These are phyloP conservation scores for Pichia thaimueangensis DNA, from an alignment of 805 yeast genomes.

Conservation along the genomic window DNA sequence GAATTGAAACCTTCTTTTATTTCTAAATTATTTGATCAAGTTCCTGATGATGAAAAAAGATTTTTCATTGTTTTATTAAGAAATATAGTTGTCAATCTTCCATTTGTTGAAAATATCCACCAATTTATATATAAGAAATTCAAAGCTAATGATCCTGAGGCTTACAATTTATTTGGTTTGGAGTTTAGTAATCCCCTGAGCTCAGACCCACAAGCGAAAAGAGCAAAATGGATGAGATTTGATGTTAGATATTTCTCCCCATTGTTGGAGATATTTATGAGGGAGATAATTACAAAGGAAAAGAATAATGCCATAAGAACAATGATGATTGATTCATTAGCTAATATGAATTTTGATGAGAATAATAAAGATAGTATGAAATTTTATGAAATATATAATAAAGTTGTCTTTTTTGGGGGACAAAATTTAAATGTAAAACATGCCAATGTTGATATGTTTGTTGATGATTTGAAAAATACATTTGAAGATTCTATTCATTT, in stretches of 20 bases:
- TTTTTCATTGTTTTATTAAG: not conserved
- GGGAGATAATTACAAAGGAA: conserved; percentile 2
- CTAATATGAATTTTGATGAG: not conserved
- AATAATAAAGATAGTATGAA: not conserved
- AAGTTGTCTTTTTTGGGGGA: not conserved
- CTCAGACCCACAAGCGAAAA: not conserved
- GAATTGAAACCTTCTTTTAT: not conserved
- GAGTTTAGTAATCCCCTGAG: not conserved
- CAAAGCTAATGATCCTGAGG: not conserved
- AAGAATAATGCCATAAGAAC: not conserved
- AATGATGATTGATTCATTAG: conserved; percentile 5
- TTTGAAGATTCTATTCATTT: not conserved
- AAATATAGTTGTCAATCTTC: not conserved
- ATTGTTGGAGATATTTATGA: conserved; percentile 5
- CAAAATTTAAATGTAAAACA: not conserved
- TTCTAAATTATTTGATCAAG: not conserved
- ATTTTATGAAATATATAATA: conserved; percentile 1
- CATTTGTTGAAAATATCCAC: conserved; percentile 2
- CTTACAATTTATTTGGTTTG: conserved; percentile 3
- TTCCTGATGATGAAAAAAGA: not conserved
- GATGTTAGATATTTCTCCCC: conserved; percentile 7
- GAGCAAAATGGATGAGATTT: conserved; percentile 7
- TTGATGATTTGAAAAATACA: not conserved
- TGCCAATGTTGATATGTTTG: too few relatives aligned
- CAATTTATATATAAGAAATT: not conserved